Evolutionary conservation across 306 rosid species (phyloP).

Genomic region (Vachellia pachyceras): DNA sequence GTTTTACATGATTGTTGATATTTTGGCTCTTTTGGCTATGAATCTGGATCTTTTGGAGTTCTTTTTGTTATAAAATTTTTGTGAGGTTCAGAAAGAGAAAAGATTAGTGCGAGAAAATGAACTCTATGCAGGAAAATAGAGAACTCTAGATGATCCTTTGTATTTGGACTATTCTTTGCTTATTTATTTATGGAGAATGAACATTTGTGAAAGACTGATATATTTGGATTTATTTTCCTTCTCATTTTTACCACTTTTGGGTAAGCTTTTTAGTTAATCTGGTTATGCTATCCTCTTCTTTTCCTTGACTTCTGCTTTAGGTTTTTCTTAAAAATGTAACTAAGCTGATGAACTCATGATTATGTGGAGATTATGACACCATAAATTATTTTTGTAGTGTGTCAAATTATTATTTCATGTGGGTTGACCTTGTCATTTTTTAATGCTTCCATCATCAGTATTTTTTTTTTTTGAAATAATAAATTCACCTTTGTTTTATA

Average conservation of each 20-base stretch:
- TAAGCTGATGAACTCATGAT: background rate
- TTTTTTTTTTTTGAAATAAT: too few species aligned
- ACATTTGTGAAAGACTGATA: conserved; percentile 36
- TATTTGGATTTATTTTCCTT: conserved; percentile 40
- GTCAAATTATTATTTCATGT: background rate
- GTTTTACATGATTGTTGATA: conserved; percentile 45
- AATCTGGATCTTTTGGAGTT: background rate
- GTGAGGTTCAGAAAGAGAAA: background rate
- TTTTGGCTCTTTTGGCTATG: conserved; percentile 25
- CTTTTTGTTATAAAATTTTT: background rate
- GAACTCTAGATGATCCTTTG: background rate
- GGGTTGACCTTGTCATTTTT: background rate
- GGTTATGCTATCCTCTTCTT: conserved; percentile 11
- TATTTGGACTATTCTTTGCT: background rate
- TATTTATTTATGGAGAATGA: conserved; percentile 37
- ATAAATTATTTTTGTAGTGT: background rate
- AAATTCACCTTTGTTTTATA: too few species aligned
- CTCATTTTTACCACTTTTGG: conserved; percentile 32
- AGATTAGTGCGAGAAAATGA: background rate
- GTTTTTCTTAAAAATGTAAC: too few species aligned
- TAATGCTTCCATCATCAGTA: too few species aligned
- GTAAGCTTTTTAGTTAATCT: conserved; percentile 11
- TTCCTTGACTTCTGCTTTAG: background rate
- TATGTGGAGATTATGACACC: background rate
- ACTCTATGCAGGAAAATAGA: background rate